Conservation (phyloP, 768 basidiomycete genomes). For the Baorangia bicolor region DNA sequence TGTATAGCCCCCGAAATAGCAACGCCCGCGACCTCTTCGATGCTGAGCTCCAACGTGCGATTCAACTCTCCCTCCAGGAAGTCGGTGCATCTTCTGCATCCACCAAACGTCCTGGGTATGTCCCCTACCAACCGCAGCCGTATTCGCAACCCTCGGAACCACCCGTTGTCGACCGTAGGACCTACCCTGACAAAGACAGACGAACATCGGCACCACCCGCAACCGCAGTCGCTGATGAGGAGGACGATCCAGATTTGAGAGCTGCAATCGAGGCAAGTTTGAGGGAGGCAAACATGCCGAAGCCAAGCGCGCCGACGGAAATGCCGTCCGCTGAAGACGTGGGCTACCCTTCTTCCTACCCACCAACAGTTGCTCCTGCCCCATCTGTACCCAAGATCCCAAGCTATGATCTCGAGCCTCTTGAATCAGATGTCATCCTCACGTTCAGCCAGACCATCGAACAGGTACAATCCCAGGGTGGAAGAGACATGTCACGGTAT, state of each 20-base stretch:
- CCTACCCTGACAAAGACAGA: conserved; percentile 35
- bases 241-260: conserved; percentile 88
- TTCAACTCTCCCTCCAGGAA: conserved; percentile 87
- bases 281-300: conserved; percentile 76
- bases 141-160: conserved; percentile 62
- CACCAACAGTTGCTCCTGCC: conserved; percentile 37
- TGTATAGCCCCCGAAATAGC: conserved; percentile 53
- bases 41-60: conserved; percentile 90
- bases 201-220: conserved; percentile 22
- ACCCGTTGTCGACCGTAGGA: conserved; percentile 58
- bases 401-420: conserved; percentile 74
- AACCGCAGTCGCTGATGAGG: conserved; percentile 48
- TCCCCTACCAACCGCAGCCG: conserved; percentile 51
- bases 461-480: conserved; percentile 75
- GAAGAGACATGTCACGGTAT: conserved; percentile 74
- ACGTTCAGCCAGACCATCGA: conserved; percentile 91
- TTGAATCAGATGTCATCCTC: conserved; percentile 83
- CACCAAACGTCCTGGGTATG: conserved; percentile 62
- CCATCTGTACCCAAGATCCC: conserved; percentile 55
- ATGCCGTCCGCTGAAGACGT: conserved; percentile 54
- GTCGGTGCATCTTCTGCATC: conserved; percentile 46
- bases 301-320: conserved; percentile 73
- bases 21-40: conserved; percentile 67
- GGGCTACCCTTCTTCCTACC: conserved; percentile 47
- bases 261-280: conserved; percentile 96